Percentiles rank a stretch among this genome's conserved stretches.
Conservation (phyloP, 1,284 basidiomycete genomes). For the Ganoderma boninense region DNA sequence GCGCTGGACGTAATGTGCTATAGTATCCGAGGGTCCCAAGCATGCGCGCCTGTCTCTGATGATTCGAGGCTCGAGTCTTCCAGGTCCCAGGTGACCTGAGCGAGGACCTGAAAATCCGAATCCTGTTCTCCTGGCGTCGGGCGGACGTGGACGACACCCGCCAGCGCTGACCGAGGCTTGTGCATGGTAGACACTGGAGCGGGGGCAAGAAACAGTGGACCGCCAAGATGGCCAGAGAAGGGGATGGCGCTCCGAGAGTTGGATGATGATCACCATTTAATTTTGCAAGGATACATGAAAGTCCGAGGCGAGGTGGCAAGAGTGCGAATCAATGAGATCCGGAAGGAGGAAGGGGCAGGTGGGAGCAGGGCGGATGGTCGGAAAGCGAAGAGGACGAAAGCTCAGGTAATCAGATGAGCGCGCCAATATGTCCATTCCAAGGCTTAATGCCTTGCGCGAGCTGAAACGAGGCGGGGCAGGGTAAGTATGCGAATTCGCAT, state of each 20-base stretch:
- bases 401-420: constrained; percentile 29
- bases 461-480: constrained; percentile 6
- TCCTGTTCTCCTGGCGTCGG: neutral
- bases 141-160: neutral
- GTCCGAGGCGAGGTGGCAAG: neutral
- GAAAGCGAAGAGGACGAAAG: constrained; percentile 26
- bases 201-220: neutral
- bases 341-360: constrained; percentile 10
- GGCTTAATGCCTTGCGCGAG: constrained; percentile 20
- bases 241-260: neutral
- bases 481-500: neutral
- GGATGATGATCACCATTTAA: neutral
- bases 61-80: neutral
- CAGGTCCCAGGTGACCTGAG: neutral
- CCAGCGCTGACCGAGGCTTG: neutral
- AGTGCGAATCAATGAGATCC: constrained; percentile 24
- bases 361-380: constrained; percentile 14
- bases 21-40: neutral
- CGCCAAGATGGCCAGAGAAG: neutral
- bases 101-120: neutral
- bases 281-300: neutral
- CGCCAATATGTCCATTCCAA: constrained; percentile 33
- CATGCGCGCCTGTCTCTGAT: constrained; percentile 3
- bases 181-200: neutral
- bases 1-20: neutral